phyloP scores from a whole-genome alignment of 495 filamentous ascomycete genomes.

The Aspergillus conjunctus region DNA sequence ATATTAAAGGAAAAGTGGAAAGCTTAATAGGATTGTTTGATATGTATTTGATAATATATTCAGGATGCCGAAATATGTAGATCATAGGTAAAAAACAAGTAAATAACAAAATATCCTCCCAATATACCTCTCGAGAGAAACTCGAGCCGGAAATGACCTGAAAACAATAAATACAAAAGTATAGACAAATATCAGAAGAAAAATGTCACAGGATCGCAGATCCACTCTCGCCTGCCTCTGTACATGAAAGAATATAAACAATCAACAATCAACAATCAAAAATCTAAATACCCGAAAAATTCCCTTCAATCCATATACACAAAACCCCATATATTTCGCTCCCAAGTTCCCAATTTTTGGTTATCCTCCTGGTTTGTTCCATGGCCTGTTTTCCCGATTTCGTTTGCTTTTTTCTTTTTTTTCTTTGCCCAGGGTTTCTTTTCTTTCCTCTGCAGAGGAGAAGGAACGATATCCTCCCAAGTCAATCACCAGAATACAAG shows the following conservation, averaged over 20 bases:
- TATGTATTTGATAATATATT: neutral
- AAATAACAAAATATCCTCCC: constrained; percentile 1
- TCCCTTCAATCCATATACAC: constrained; percentile 6
- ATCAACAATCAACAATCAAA: constrained; percentile 3
- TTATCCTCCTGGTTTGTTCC: constrained; percentile 11
- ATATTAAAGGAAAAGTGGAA: neutral
- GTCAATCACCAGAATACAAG: constrained; percentile 5
- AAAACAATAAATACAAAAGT: constrained; percentile 4
- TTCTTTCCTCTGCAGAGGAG: constrained; percentile 4
- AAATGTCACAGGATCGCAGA: constrained; percentile 9
- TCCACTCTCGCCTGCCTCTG: constrained; percentile 8
- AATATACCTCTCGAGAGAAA: constrained; percentile 1
- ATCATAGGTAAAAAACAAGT: constrained; percentile 4
- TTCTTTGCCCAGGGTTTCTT: constrained; percentile 2
- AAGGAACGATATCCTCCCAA: constrained; percentile 4
- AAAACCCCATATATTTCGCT: neutral
- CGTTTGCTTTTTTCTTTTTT: constrained; percentile 7
- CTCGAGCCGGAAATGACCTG: neutral
- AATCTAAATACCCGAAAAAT: neutral
- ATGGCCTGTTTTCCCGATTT: constrained; percentile 16
- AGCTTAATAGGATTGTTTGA: neutral
- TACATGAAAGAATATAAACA: constrained; percentile 16
- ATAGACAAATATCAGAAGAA: constrained; percentile 14
- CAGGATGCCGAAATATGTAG: constrained; percentile 4
- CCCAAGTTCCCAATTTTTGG: neutral